A percentile compares a stretch with the other conserved stretches of the same genome.
phyloP scores from a whole-genome alignment of 2,329 filamentous ascomycete species.

The Fusarium multiceps region DNA sequence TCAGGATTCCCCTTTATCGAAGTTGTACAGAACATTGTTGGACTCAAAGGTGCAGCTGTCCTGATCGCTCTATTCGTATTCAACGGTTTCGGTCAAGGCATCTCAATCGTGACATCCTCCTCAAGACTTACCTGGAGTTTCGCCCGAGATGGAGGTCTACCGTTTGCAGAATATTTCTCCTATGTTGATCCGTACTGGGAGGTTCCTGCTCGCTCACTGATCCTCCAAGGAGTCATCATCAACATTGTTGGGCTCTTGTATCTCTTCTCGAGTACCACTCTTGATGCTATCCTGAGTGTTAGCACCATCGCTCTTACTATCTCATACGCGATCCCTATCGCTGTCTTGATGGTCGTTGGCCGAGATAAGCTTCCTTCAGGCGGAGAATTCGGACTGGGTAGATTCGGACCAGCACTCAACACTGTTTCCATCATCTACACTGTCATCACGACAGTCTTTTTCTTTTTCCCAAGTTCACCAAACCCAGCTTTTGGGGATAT shows the following conservation, averaged over 20 bases:
- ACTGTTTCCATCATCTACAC: conserved; percentile 63
- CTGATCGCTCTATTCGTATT: conserved; percentile 65
- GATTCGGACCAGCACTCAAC: conserved; percentile 55
- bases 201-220: conserved; percentile 63
- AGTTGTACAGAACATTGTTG: conserved; percentile 53
- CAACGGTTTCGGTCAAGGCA: conserved; percentile 64
- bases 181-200: conserved; percentile 60
- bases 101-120: conserved; percentile 62
- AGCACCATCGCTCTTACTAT: conserved; percentile 67
- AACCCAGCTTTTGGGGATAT: conserved; percentile 60
- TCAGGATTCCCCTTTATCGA: conserved; percentile 61
- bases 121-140: conserved; percentile 66
- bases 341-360: conserved; percentile 59
- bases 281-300: conserved; percentile 64
- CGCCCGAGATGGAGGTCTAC: conserved; percentile 61
- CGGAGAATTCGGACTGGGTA: conserved; percentile 59
- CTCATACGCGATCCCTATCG: conserved; percentile 61
- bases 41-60: conserved; percentile 53
- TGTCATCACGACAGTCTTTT: conserved; percentile 63
- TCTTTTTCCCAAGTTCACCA: conserved; percentile 62
- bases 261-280: conserved; percentile 63
- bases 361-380: conserved; percentile 61
- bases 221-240: conserved; percentile 59
- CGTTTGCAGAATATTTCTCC: conserved; percentile 59
- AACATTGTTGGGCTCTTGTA: conserved; percentile 63